Percentiles rank a stretch among this genome's conserved stretches.
Evolutionary conservation across 176 grass and related monocot genomes (phyloP).

Genomic region (Phragmites australis): DNA sequence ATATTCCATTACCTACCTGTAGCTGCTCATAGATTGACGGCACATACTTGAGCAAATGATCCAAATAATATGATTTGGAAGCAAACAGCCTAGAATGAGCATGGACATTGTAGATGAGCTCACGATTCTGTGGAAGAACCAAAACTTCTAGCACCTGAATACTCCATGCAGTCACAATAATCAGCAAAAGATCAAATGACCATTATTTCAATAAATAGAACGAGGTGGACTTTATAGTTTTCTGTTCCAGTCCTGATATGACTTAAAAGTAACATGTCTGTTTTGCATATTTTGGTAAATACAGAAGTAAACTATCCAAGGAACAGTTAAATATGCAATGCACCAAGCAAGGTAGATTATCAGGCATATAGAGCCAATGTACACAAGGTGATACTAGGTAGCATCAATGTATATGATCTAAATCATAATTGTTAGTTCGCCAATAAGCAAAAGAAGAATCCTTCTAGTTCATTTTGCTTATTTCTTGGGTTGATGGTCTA

Average conservation of each 20-base stretch:
- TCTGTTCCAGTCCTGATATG: background rate
- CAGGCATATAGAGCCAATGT: no score
- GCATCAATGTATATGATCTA: no score
- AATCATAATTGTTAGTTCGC: no score
- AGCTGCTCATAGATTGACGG: constrained; percentile 66
- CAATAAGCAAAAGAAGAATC: no score
- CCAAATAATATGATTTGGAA: constrained; percentile 28
- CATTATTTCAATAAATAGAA: constrained; percentile 16
- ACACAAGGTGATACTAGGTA: no score
- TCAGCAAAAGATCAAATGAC: background rate
- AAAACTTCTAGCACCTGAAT: constrained; percentile 69
- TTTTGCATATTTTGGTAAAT: no score
- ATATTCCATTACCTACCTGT: constrained; percentile 44
- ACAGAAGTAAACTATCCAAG: no score
- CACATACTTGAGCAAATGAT: constrained; percentile 65
- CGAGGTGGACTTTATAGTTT: background rate
- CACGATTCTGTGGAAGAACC: constrained; percentile 53
- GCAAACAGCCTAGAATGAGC: constrained; percentile 45
- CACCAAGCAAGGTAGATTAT: no score
- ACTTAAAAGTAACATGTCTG: no score
- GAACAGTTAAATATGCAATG: no score
- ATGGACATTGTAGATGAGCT: constrained; percentile 57
- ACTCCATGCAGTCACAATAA: constrained; percentile 20
- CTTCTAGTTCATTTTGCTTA: no score
- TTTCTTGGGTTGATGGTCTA: no score